phyloP scores from a whole-genome alignment of 2,329 filamentous ascomycete species.

The Penicillium sp. region DNA sequence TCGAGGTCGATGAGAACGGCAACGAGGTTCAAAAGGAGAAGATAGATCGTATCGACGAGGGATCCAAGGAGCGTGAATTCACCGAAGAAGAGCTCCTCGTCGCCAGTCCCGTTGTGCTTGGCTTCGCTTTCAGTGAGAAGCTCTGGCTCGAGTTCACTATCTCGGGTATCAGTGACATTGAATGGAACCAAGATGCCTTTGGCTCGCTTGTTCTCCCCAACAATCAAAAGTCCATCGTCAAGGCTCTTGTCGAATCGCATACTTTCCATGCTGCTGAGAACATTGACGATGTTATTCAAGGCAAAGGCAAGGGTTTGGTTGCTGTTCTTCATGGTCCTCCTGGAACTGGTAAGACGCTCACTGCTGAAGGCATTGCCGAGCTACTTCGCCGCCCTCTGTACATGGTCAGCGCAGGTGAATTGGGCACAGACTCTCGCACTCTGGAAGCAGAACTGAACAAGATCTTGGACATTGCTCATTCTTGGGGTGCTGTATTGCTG shows the following conservation, averaged over 20 bases:
- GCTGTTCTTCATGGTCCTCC: constrained; percentile 81
- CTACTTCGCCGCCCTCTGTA: constrained; percentile 79
- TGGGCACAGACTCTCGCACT: constrained; percentile 73
- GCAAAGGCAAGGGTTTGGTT: constrained; percentile 84
- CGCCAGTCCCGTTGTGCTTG: constrained; percentile 79
- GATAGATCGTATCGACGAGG: constrained; percentile 55
- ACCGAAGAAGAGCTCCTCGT: constrained; percentile 82
- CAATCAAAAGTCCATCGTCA: constrained; percentile 68
- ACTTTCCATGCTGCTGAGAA: constrained; percentile 79
- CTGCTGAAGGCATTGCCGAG: constrained; percentile 83
- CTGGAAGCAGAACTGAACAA: constrained; percentile 78
- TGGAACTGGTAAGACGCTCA: constrained; percentile 85
- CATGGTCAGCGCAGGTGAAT: constrained; percentile 77
- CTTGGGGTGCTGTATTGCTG: constrained; percentile 81
- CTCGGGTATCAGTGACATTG: constrained; percentile 74
- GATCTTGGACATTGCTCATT: constrained; percentile 81
- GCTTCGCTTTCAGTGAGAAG: constrained; percentile 86
- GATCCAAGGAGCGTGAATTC: constrained; percentile 56
- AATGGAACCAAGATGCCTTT: constrained; percentile 83
- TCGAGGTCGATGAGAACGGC: constrained; percentile 58
- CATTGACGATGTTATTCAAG: constrained; percentile 79
- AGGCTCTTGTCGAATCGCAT: constrained; percentile 79
- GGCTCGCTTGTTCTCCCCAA: constrained; percentile 72
- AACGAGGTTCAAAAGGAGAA: constrained; percentile 58
- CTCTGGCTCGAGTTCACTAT: constrained; percentile 87